Base-by-base conservation (phyloP, 2,329 filamentous ascomycete species). In the Trichoderma gracile region DNA sequence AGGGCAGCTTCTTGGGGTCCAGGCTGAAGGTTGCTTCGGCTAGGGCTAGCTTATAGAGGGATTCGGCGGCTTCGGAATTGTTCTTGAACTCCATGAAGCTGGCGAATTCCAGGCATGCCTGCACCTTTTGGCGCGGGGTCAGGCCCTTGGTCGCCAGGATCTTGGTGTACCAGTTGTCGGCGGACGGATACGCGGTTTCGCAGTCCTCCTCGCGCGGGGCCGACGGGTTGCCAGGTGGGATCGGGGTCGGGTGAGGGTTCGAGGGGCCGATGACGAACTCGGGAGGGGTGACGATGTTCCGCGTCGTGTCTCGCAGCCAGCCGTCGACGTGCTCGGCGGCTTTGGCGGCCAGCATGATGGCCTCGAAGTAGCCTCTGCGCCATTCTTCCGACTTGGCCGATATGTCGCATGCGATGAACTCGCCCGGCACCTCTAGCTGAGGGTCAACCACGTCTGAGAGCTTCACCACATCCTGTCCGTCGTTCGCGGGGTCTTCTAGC, bases 41-140 rank as follows among this genome's bases (percentile, higher is more conserved):
- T 46, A 97, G 79, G 0, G 89, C 92, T 83, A 90, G 88, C 67
- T 82, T 81, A 75, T 92, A 93, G 78, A 93, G 87, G 67, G 89
- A 86, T 62, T 86, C 82, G 0, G 92, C 89, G 0, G 85, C 87
- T 4, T 86, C 85, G 1, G 82, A 77, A 27, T 87, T 75, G 1
- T 85, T 82, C 77, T 93, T 94, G 78, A 86, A 94, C 69, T 93
- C 90, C 45, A 96, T 82, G 85, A 91, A 97, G 62, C 91, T 89
- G 2, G 90, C 94, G 73, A 93, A 96, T 1, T 89, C 89, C 47
- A 97, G 79, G 3, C 91, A 89, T 4, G 93, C 93, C 65, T 94
- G 88, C 58, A 97, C 81, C 71, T 87, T 88, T 76, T 98, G 92
- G 64, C 86, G 83, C n/a, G 86, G 82, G 0, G 85, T 89, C 71